A percentile compares a stretch with the other conserved stretches of the same genome.
phyloP scores from a whole-genome alignment of 768 basidiomycete genomes.

The Russula olivacea region DNA sequence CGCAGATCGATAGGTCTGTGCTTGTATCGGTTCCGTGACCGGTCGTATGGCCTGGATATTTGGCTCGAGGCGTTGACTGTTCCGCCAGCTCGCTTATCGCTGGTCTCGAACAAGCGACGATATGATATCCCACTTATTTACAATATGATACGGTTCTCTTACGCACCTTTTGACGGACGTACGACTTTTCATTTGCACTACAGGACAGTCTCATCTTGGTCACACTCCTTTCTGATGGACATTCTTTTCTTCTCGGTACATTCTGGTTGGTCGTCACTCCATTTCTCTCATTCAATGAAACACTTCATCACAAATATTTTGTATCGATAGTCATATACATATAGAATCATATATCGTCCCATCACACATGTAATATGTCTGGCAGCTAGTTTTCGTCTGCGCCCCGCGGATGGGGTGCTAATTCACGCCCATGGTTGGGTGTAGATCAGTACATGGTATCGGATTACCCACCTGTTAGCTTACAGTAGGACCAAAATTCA shows the following conservation, averaged over 20 bases:
- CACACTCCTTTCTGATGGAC: background rate
- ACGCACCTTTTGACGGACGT: background rate
- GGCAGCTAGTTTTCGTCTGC: background rate
- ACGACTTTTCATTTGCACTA: background rate
- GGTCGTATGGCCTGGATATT: background rate
- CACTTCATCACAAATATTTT: constrained; percentile 1
- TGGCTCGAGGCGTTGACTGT: background rate
- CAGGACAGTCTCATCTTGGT: background rate
- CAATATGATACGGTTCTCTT: background rate
- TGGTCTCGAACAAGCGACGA: background rate
- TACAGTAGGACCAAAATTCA: too few species aligned
- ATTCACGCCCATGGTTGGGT: too few species aligned
- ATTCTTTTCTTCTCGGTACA: background rate
- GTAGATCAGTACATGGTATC: background rate
- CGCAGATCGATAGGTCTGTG: constrained; percentile 11
- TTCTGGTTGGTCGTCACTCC: background rate
- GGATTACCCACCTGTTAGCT: too few species aligned
- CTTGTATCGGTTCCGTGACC: background rate
- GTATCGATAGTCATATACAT: constrained; percentile 6
- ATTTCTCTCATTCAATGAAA: background rate
- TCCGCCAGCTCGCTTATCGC: background rate
- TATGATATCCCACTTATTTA: background rate
- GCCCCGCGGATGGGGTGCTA: background rate
- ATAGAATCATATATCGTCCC: background rate
- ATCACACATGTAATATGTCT: background rate